These are phyloP conservation scores for Trypanosoma vivax DNA, from an alignment of 208 protist species.

Conservation along the genomic window DNA sequence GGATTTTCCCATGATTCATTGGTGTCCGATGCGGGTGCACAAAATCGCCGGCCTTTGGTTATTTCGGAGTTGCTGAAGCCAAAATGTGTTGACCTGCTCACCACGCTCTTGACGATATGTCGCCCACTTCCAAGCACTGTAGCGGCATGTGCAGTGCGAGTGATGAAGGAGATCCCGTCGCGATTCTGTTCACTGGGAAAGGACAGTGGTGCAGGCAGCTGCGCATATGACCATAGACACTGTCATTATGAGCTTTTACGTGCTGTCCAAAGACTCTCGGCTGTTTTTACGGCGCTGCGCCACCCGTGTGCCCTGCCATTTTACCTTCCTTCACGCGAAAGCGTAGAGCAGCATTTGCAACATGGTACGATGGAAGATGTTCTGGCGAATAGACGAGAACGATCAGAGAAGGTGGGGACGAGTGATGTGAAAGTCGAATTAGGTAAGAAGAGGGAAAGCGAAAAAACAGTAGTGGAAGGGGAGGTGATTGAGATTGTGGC, in stretches of 20 bases:
- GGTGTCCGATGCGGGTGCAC: too few relatives aligned
- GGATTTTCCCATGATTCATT: too few relatives aligned
- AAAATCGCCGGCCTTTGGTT: too few relatives aligned
- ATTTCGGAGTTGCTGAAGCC: constrained; percentile 5
- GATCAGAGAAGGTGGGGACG: background rate
- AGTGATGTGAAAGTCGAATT: background rate
- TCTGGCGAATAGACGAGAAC: too few relatives aligned
- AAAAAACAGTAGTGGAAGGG: background rate
- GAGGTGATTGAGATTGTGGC: background rate
- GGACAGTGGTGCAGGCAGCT: background rate
- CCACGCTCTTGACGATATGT: constrained; percentile 15
- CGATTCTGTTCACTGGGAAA: background rate
- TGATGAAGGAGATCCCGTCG: constrained; percentile 13
- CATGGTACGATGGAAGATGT: constrained; percentile 5
- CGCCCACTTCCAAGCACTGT: constrained; percentile 14
- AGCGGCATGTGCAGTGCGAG: constrained; percentile 18
- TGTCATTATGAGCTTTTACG: constrained; percentile 11
- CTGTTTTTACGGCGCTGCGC: constrained; percentile 21
- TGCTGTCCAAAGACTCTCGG: constrained; percentile 19
- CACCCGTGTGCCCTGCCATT: constrained; percentile 46
- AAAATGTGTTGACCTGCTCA: constrained; percentile 15
- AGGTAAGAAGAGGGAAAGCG: background rate
- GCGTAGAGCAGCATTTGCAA: constrained; percentile 34
- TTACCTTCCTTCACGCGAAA: constrained; percentile 35
- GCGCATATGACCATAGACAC: too few relatives aligned